phyloP scores from a whole-genome alignment of 108 stramenopile species.

The Heterococcus sp. region DNA sequence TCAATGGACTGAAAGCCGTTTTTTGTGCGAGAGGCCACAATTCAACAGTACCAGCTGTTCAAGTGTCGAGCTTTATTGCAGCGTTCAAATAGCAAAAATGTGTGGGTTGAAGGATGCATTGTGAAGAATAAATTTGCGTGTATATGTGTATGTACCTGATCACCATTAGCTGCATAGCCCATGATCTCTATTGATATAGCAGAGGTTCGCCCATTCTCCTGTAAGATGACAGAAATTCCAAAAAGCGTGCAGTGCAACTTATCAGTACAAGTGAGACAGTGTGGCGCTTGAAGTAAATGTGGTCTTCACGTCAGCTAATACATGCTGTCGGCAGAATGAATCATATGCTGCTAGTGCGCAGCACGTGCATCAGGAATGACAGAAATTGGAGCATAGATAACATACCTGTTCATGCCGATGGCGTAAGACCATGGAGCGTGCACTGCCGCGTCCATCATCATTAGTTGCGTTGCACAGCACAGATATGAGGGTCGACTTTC shows the following conservation, averaged over 20 bases:
- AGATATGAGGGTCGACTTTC: slow-evolving; percentile 90
- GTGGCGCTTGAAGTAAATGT: not conserved
- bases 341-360: no score
- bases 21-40: no score
- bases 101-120: no score
- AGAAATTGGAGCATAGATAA: not conserved
- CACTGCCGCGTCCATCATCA: slow-evolving; percentile 92
- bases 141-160: slow-evolving; percentile 57
- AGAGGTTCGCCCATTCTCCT: slow-evolving; percentile 85
- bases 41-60: not conserved
- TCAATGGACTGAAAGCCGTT: no score
- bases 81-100: no score
- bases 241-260: not conserved
- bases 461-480: slow-evolving; percentile 79
- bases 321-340: not conserved
- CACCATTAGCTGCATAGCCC: slow-evolving; percentile 79
- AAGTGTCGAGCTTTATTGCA: no score
- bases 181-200: slow-evolving; percentile 86
- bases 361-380: no score
- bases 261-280: not conserved
- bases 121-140: no score
- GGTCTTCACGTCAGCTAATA: not conserved
- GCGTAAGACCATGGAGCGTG: slow-evolving; percentile 84
- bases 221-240: not conserved
- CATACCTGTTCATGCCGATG: slow-evolving; percentile 85